A percentile compares a stretch with the other conserved stretches of the same genome.
phyloP scores from a whole-genome alignment of 1,284 basidiomycete genomes.

The Ustilago crameri region DNA sequence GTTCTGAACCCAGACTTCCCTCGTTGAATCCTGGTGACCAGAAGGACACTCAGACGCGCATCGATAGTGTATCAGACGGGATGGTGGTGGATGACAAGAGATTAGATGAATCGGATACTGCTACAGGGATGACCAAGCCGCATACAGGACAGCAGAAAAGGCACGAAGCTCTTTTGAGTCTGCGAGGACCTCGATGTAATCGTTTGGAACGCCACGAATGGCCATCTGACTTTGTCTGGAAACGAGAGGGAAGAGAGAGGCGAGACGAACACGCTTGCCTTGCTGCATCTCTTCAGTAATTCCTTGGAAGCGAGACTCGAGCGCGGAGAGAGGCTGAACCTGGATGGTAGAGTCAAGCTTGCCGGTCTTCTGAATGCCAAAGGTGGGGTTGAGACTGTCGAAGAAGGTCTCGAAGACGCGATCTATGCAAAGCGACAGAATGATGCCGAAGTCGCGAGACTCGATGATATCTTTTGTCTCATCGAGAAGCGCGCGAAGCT shows the following conservation, averaged over 20 bases:
- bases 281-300: constrained; percentile 52
- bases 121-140: constrained; percentile 67
- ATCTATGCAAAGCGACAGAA: constrained; percentile 78
- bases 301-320: constrained; percentile 70
- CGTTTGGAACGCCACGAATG: constrained; percentile 79
- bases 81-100: not conserved
- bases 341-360: constrained; percentile 23
- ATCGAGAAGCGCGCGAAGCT: constrained; percentile 75
- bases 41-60: not conserved
- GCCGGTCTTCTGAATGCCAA: constrained; percentile 45
- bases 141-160: constrained; percentile 72
- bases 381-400: constrained; percentile 71
- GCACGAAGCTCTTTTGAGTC: constrained; percentile 71
- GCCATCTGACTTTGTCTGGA: constrained; percentile 80
- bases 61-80: not conserved
- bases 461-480: constrained; percentile 77
- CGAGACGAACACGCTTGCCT: constrained; percentile 75
- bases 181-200: constrained; percentile 75
- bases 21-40: not conserved
- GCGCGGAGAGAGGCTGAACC: constrained; percentile 51
- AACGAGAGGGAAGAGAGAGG: constrained; percentile 80
- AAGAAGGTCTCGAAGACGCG: constrained; percentile 74
- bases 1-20: not conserved
- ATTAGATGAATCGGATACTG: constrained; percentile 5
- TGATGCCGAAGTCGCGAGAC: constrained; percentile 77